Evolutionary conservation across 257 asterid genomes (phyloP).

Genomic region (Petunia secreta): DNA sequence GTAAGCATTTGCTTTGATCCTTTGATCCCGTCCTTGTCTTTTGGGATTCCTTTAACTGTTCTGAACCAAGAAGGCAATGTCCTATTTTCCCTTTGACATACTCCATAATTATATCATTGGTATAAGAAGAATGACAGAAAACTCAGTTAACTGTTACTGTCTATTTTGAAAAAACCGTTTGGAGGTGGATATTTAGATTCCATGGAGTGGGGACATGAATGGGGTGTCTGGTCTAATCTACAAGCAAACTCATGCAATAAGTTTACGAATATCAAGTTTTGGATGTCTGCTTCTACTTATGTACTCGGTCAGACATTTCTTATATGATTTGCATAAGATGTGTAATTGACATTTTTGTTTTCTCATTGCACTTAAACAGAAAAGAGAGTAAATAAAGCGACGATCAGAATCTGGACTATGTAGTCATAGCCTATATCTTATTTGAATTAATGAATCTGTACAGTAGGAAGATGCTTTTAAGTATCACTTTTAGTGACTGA

Average conservation of each 20-base stretch:
- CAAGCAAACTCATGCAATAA: background rate
- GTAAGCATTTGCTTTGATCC: conserved; percentile 38
- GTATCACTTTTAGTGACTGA: too few relatives aligned
- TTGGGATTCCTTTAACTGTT: background rate
- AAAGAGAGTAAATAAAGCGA: too few relatives aligned
- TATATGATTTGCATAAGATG: background rate
- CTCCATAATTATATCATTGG: conserved; percentile 2
- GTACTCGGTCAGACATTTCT: background rate
- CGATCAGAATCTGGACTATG: too few relatives aligned
- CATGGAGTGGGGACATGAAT: background rate
- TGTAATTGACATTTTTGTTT: too few relatives aligned
- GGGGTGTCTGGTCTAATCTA: background rate
- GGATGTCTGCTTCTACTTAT: background rate
- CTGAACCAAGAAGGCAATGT: background rate
- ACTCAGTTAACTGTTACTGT: background rate
- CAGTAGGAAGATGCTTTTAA: too few relatives aligned
- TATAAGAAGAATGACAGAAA: background rate
- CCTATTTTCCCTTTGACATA: background rate
- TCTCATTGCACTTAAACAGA: too few relatives aligned
- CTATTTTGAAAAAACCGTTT: background rate
- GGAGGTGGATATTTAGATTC: background rate
- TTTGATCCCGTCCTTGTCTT: background rate
- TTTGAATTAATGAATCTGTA: too few relatives aligned
- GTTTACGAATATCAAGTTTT: background rate
- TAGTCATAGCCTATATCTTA: too few relatives aligned